Conservation (phyloP, 306 rosid species). For the Medicago truncatula region DNA sequence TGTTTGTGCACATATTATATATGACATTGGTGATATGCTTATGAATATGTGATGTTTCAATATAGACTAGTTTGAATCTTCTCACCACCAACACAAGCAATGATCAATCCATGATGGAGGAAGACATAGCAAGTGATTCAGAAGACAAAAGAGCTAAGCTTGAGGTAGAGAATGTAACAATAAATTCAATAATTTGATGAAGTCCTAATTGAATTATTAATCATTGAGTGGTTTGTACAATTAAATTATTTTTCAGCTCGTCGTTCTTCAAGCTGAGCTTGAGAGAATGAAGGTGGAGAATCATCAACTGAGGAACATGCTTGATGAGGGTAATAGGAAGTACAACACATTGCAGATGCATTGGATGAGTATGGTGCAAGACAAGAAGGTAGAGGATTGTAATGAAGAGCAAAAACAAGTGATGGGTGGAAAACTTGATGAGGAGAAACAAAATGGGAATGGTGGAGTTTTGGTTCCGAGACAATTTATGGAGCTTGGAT, state of each 20-base stretch:
- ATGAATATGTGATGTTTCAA: neutral
- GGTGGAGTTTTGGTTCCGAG: conserved; percentile 58
- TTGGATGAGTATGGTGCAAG: conserved; percentile 45
- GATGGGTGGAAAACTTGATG: neutral
- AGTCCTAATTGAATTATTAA: neutral
- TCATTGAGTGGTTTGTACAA: neutral
- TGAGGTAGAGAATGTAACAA: conserved; percentile 57
- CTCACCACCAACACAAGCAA: conserved; percentile 65
- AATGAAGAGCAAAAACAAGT: conserved; percentile 19
- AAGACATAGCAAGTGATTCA: conserved; percentile 48
- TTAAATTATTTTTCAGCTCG: conserved; percentile 47
- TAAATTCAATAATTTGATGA: neutral
- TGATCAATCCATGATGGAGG: conserved; percentile 70
- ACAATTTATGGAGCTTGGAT: conserved; percentile 74
- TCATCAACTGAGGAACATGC: conserved; percentile 50
- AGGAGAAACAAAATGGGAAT: conserved; percentile 41
- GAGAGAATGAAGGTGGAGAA: conserved; percentile 67
- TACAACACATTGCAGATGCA: conserved; percentile 68
- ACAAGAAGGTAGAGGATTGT: conserved; percentile 42
- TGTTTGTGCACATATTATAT: neutral
- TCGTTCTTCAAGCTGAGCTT: conserved; percentile 63
- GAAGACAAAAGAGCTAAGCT: conserved; percentile 53
- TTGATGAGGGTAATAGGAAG: conserved; percentile 51
- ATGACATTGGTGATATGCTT: neutral
- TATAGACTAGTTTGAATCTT: conserved; percentile 91